Evolutionary conservation across 345 rosid genomes (phyloP).

Genomic region (Moricandia arvensis): DNA sequence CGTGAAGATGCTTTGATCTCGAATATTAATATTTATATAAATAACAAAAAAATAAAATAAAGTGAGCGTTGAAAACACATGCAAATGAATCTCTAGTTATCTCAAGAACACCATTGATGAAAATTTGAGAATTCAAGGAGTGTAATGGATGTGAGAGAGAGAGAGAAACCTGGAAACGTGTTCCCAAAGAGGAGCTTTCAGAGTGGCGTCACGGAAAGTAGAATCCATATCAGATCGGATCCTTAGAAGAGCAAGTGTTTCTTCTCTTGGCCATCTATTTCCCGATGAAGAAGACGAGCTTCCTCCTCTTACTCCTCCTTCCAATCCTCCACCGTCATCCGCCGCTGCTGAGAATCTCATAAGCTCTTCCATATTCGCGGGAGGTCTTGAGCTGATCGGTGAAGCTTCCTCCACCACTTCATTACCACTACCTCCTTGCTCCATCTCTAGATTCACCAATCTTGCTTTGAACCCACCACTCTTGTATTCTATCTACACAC

Average conservation of each 20-base stretch:
- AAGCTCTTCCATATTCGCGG: slow-evolving; percentile 65
- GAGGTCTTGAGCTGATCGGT: slow-evolving; percentile 88
- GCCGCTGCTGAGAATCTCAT: slow-evolving; percentile 46
- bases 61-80: slow-evolving; percentile 47
- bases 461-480: slow-evolving; percentile 9
- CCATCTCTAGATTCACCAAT: slow-evolving; percentile 45
- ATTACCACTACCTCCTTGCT: slow-evolving; percentile 49
- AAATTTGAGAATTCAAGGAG: background rate
- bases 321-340: slow-evolving; percentile 48
- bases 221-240: slow-evolving; percentile 95
- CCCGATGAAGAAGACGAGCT: slow-evolving; percentile 45
- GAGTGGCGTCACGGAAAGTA: slow-evolving; percentile 72
- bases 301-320: slow-evolving; percentile 41
- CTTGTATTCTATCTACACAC: background rate
- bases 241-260: slow-evolving; percentile 72
- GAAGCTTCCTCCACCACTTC: slow-evolving; percentile 79
- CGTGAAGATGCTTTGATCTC: slow-evolving; percentile 37
- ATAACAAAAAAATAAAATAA: background rate
- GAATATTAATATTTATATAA: slow-evolving; percentile 17
- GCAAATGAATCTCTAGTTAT: slow-evolving; percentile 54
- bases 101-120: slow-evolving; percentile 23
- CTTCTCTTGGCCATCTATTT: slow-evolving; percentile 90
- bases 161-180: slow-evolving; percentile 73
- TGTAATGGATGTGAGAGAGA: background rate
- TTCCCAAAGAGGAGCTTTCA: slow-evolving; percentile 93